Evolutionary conservation across 139 green algal genomes (phyloP).

Genomic region (Trebouxia sp.): DNA sequence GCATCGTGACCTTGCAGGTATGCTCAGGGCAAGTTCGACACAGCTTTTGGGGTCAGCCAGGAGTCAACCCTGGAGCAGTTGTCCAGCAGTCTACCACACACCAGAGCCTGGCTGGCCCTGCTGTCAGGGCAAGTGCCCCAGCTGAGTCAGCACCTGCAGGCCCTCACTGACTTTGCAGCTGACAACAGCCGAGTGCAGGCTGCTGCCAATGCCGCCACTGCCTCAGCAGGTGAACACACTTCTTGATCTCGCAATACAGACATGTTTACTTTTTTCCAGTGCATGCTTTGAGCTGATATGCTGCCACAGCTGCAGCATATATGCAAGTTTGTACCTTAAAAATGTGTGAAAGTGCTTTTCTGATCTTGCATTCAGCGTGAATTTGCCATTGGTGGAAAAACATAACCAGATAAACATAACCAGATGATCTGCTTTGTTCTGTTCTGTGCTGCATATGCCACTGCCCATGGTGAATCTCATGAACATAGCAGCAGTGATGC

Average conservation of each 20-base stretch:
- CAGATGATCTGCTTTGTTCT: too few species aligned
- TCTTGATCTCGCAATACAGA: not conserved
- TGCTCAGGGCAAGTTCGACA: constrained; percentile 40
- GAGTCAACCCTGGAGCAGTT: not conserved
- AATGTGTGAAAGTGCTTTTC: not conserved
- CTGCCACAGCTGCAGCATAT: too few species aligned
- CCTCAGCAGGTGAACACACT: not conserved
- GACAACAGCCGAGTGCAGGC: not conserved
- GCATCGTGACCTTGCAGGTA: constrained; percentile 30
- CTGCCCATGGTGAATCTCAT: too few species aligned
- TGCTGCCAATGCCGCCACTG: not conserved
- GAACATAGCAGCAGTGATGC: too few species aligned
- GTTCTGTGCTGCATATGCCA: too few species aligned
- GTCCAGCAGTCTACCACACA: constrained; percentile 37
- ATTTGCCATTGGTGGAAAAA: too few species aligned
- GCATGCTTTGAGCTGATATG: too few species aligned
- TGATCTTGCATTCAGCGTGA: too few species aligned
- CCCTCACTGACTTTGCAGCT: constrained; percentile 17
- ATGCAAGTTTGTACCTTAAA: too few species aligned
- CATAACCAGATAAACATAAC: too few species aligned
- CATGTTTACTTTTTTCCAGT: too few species aligned
- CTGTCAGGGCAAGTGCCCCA: constrained; percentile 42
- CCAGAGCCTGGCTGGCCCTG: constrained; percentile 49
- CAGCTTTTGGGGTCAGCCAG: not conserved
- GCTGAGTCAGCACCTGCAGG: constrained; percentile 33